These are phyloP conservation scores for Phallus indusiatus DNA, from an alignment of 768 basidiomycete genomes.

Conservation along the genomic window DNA sequence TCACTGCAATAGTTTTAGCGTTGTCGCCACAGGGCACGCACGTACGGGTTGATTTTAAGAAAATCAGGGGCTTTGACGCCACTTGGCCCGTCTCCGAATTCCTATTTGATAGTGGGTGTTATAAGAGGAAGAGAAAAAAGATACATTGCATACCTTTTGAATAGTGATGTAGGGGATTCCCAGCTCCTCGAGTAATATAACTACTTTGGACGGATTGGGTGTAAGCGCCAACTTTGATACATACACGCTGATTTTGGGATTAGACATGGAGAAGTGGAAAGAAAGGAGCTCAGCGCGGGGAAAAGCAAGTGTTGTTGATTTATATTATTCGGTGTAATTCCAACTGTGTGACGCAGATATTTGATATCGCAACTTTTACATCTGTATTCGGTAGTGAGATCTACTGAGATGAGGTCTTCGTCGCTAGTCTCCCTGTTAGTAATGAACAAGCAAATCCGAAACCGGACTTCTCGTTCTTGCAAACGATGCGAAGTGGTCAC, in stretches of 20 bases:
- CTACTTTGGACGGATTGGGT: neutral
- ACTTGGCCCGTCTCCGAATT: constrained; percentile 1
- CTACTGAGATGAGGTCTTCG: no score
- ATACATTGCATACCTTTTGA: neutral
- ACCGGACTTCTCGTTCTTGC: neutral
- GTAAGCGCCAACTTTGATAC: neutral
- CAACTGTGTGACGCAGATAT: no score
- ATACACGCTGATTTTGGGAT: neutral
- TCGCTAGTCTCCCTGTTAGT: neutral
- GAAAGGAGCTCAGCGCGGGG: neutral
- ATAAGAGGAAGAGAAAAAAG: neutral
- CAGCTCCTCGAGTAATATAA: neutral
- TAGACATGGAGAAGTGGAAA: neutral
- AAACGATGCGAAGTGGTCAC: neutral
- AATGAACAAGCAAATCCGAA: neutral
- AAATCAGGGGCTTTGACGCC: constrained; percentile 3
- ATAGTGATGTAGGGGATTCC: neutral
- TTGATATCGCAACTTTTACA: no score
- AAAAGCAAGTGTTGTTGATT: neutral
- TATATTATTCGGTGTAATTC: no score
- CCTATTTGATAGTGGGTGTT: neutral
- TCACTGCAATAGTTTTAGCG: neutral
- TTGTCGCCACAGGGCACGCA: neutral
- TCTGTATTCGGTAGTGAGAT: no score
- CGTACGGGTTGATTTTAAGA: constrained; percentile 5